Base-by-base conservation (phyloP, 2,329 filamentous ascomycete species). In the Neoscytalidium dimidiatum region DNA sequence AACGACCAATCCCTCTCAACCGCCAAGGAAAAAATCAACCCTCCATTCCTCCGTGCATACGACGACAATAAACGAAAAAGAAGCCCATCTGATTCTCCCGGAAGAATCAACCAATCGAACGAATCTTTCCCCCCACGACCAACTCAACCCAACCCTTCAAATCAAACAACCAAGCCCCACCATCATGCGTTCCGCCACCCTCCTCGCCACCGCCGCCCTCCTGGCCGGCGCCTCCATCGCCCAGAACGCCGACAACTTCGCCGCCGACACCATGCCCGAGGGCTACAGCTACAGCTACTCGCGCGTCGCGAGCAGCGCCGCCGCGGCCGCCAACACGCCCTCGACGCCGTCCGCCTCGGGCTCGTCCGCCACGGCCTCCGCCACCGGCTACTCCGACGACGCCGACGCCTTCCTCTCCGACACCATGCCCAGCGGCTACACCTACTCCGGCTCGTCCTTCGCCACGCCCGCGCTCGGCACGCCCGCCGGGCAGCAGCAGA, bases 141-240 rank as follows among this genome's bases (percentile, higher is more conserved):
- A 14, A 44, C 21, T 11, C 53, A 43, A 17, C 26, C 41, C 46
- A 13, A 26, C 6, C n/a, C n/a, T n/a, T n/a, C n/a, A n/a, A n/a
- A n/a, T n/a, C n/a, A 31, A 38, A 29, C 19, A 35, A 44, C 31
- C 43, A 48, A 35, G n/a, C n/a, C 14, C 38, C 43, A 26, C 35
- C 33, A 66, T 23, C 23, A 67, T 67, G 66, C 66, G 66, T 53
- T 52, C 61, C 61, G 49, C 48, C 29, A 17, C 64, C 57, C n/a
- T 66, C 57, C 38, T 62, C 64, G 14, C 60, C 64, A 21, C 60
- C 58, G n/a, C 62, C 49, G 60, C 65, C 52, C 21, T 67, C n/a
- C 23, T 62, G 43, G 64, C 44, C 67, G 17, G n/a, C 19, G 57
- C 66, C 66, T 44, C 51, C 66, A 66, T 66, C 13, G 60, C 43